These are phyloP conservation scores for Capsicum rhomboideum DNA, from an alignment of 257 asterid species.

Conservation along the genomic window DNA sequence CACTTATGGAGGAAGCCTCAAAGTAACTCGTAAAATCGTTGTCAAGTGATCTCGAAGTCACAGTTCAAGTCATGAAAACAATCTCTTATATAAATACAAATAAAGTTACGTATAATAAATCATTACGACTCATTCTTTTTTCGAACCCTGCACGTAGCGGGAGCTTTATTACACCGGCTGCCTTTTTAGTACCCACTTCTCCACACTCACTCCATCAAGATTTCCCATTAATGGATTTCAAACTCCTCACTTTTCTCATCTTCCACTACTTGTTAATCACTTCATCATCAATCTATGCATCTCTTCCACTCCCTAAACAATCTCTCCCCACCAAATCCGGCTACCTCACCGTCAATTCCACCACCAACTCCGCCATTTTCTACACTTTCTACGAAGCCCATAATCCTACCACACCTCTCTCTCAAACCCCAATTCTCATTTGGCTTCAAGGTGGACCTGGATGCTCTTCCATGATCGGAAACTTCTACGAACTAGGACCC, in stretches of 20 bases:
- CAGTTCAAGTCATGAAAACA: no score
- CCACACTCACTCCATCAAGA: background rate
- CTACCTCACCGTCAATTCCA: slow-evolving; percentile 59
- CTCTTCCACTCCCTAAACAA: slow-evolving; percentile 37
- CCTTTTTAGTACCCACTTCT: background rate
- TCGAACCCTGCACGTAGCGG: no score
- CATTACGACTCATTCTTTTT: no score
- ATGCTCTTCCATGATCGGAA: slow-evolving; percentile 74
- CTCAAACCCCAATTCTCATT: slow-evolving; percentile 49
- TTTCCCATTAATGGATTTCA: slow-evolving; percentile 5
- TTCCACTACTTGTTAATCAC: slow-evolving; percentile 25
- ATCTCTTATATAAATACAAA: no score
- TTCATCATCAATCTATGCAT: slow-evolving; percentile 11
- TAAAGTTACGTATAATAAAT: no score
- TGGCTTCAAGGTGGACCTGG: slow-evolving; percentile 97
- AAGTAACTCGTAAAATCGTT: no score
- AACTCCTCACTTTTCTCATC: slow-evolving; percentile 25
- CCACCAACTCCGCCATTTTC: slow-evolving; percentile 65
- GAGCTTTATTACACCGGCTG: no score
- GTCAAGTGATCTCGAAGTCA: no score
- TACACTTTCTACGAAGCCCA: slow-evolving; percentile 72
- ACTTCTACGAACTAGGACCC: slow-evolving; percentile 71
- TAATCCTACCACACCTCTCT: slow-evolving; percentile 13
- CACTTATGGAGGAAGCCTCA: no score
- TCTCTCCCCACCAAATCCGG: slow-evolving; percentile 69